These are phyloP conservation scores for Aureobasidium sp. DNA, from an alignment of 2,329 filamentous ascomycete genomes.

Conservation along the genomic window DNA sequence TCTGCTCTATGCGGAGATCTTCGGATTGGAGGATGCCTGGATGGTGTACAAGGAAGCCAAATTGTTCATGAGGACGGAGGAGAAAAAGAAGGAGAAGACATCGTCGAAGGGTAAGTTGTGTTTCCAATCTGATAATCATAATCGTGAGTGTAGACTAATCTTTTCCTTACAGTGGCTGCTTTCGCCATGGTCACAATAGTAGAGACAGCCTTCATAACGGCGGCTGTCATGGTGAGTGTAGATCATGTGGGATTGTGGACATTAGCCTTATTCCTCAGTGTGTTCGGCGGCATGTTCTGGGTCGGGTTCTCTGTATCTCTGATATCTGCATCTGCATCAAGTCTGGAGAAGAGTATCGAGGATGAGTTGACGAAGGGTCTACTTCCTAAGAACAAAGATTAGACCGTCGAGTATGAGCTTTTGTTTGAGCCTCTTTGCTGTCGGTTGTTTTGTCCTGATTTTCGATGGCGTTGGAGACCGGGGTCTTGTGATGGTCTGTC, in stretches of 20 bases:
- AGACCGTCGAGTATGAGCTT: too few relatives aligned
- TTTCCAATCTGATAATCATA: too few relatives aligned
- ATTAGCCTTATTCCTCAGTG: too few relatives aligned
- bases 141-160: too few relatives aligned
- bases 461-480: not conserved
- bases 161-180: too few relatives aligned
- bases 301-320: too few relatives aligned
- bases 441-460: not conserved
- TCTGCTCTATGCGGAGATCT: constrained; percentile 14
- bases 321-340: not conserved
- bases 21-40: constrained; percentile 16
- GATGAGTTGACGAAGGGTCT: not conserved
- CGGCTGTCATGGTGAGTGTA: too few relatives aligned
- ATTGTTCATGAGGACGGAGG: not conserved
- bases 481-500: not conserved
- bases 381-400: not conserved
- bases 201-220: too few relatives aligned
- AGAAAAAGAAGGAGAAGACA: not conserved
- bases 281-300: too few relatives aligned
- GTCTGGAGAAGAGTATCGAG: not conserved
- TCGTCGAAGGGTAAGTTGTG: not conserved
- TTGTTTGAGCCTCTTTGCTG: not conserved
- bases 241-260: too few relatives aligned
- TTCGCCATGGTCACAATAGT: too few relatives aligned
- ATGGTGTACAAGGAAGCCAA: constrained; percentile 15